Base-by-base conservation (phyloP, 371 early-diverging fungal genomes). In the Chytridium lagenaria region DNA sequence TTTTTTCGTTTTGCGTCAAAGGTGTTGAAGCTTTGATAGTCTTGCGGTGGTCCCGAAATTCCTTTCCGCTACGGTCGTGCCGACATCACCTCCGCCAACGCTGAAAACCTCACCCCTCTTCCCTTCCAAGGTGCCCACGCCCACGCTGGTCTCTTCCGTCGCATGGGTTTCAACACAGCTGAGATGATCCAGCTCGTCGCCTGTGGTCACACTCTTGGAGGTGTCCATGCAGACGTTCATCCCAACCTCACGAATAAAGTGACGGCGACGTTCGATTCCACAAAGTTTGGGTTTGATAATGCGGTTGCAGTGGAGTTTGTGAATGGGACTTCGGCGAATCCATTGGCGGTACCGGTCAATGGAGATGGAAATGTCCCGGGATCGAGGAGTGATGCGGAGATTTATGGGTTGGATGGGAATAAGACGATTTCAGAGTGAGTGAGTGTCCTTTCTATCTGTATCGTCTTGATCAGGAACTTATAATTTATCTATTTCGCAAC, bases 121-220 rank as follows among this genome's bases (percentile, higher is more conserved):
- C 44, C 44, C 7, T 7, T 12, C 12, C 12, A 44, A 44, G 44
- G 44, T 44, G 7, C 19, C 44, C 7, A 44, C 12, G 44, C 44
- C 19, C 44, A 44, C 7, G 7, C 19, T 19, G 44, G 12, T 19
- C 44, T 7, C 44, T 44, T 44, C 44, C 7, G 19, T 7, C 44
- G 44, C 44, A 44, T 44, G 66, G 40, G 40, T 22, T 66, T 66
- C 40, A 39, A 1, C 40, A 10, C 1, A 44, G 22, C 1, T 2
- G 66, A 66, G 26, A 39, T 39, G 39, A 66, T 66, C 23, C 7
- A 1, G 39, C 2, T 66, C 7, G 66, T 66, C 5, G 66, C 66
- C 36, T 66, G 66, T 28, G 66, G 66, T 26, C 66, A 66, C 66
- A 66, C 66, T 10, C 66, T 66, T 28, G 66, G 16, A n/a, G 39